These are phyloP conservation scores for Haplosporangium sp. DNA, from an alignment of 371 early-diverging fungal species.

Conservation along the genomic window DNA sequence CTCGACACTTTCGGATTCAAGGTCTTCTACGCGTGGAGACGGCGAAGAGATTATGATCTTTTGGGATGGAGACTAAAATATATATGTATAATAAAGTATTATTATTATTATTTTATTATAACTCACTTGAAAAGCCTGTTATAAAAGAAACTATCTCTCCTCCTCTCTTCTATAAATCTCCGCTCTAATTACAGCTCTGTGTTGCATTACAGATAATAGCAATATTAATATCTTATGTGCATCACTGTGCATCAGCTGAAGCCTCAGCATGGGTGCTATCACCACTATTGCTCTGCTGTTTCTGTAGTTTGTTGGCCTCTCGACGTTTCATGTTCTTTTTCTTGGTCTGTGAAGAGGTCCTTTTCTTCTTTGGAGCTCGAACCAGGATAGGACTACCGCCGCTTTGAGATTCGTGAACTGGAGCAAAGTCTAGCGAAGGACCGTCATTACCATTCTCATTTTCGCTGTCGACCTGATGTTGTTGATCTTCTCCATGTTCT, in stretches of 20 bases:
- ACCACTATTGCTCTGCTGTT: not conserved
- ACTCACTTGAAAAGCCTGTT: too few relatives aligned
- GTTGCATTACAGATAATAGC: too few relatives aligned
- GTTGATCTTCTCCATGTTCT: not conserved
- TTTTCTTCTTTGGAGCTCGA: constrained; percentile 10
- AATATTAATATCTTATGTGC: too few relatives aligned
- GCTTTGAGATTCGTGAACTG: not conserved
- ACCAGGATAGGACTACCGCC: not conserved
- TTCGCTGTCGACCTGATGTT: not conserved
- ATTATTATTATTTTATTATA: not conserved
- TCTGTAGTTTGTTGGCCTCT: constrained; percentile 1
- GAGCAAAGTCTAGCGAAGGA: not conserved
- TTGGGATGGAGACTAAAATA: constrained; percentile 39
- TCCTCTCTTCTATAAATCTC: too few relatives aligned
- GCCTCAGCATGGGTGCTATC: not conserved
- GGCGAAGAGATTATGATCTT: constrained; percentile 57
- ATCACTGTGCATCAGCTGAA: not conserved
- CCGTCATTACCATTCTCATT: not conserved
- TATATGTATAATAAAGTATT: not conserved
- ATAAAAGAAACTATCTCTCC: too few relatives aligned
- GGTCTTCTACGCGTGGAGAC: constrained; percentile 49
- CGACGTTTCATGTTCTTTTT: constrained; percentile 6
- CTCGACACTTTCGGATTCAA: constrained; percentile 45
- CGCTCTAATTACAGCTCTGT: too few relatives aligned
- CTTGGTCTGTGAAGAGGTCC: not conserved